These are phyloP conservation scores for Scytalidium lignicola DNA, from an alignment of 2,329 filamentous ascomycete species.

Conservation along the genomic window DNA sequence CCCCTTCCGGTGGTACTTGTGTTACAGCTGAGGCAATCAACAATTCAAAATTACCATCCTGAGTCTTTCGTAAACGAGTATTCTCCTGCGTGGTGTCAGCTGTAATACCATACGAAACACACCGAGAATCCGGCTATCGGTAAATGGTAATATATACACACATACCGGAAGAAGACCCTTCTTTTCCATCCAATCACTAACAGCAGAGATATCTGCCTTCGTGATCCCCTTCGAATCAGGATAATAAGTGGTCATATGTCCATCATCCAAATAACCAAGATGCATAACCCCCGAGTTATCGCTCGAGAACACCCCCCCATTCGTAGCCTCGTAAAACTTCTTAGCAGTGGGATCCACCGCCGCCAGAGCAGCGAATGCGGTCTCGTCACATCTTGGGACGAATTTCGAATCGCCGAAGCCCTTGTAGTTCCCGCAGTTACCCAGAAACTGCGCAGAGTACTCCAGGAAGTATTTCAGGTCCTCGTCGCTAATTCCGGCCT, in stretches of 20 bases:
- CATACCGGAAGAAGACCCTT: constrained; percentile 57
- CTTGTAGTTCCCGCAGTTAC: constrained; percentile 79
- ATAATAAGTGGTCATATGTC: constrained; percentile 79
- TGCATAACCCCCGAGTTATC: constrained; percentile 63
- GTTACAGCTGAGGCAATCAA: constrained; percentile 66
- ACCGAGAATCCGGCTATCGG: no score
- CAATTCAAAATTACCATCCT: constrained; percentile 62
- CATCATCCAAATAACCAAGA: constrained; percentile 67
- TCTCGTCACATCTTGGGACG: constrained; percentile 63
- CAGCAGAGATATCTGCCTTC: constrained; percentile 66
- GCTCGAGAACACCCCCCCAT: constrained; percentile 67
- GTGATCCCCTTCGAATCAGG: constrained; percentile 70
- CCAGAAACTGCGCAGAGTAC: constrained; percentile 73
- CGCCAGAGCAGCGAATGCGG: constrained; percentile 60
- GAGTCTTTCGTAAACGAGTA: constrained; percentile 65
- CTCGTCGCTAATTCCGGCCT: constrained; percentile 58
- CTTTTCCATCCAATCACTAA: constrained; percentile 68
- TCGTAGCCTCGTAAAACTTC: constrained; percentile 61
- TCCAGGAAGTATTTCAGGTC: constrained; percentile 67
- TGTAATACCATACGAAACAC: neutral
- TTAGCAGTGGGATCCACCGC: constrained; percentile 53
- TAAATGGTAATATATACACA: neutral
- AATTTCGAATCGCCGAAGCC: constrained; percentile 84
- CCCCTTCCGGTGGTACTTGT: constrained; percentile 53
- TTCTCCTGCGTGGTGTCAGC: constrained; percentile 52